Base-by-base conservation (phyloP, 345 rosid species). In the Clarkia xantiana region DNA sequence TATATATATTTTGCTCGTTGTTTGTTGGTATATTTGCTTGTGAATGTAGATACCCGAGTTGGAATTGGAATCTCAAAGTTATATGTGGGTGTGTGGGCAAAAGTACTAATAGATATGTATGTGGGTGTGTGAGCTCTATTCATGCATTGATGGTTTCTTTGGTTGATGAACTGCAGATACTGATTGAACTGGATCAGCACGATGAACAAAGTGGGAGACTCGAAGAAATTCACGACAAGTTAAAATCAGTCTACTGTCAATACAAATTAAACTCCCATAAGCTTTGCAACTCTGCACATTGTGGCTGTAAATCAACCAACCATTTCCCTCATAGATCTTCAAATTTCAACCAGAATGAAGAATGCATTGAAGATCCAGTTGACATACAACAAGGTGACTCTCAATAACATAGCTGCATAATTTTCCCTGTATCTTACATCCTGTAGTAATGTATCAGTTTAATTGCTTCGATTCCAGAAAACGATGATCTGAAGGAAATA, bases 131-230 rank as follows among this genome's bases (percentile, higher is more conserved):
- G 36, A 4, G 16, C 10, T 47, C 16, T 47, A 9, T 47, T 39
- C 25, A 18, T 20, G 36, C 25, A 11, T 34, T 20, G 39, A 11
- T 49, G 40, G 14, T n/a, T 11, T 14, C n/a, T 22, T 48, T 23
- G 36, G 6, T 29, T 47, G 23, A 53, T 49, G 10, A 42, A 29
- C 39, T 14, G 44, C 11, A 55, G 98, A 64, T 73, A 56, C 80
- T 91, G 22, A 70, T 80, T 2, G 81, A 83, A 62, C 75, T 84
- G 98, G 98, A 91, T 80, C 68, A 75, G 62, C 68, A 59, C 42
- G 93, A 91, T 52, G 87, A 91, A 61, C 67, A 29, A 34, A 40
- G 66, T 40, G 94, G 84, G 68, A 74, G 59, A 53, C 50, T 67
- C 60, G 77, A 73, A 52, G 84, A 76, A 62, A 61, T 76, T 38